phyloP scores from a whole-genome alignment of 805 yeast genomes.

The Cyberlindnera mississippiensis region DNA sequence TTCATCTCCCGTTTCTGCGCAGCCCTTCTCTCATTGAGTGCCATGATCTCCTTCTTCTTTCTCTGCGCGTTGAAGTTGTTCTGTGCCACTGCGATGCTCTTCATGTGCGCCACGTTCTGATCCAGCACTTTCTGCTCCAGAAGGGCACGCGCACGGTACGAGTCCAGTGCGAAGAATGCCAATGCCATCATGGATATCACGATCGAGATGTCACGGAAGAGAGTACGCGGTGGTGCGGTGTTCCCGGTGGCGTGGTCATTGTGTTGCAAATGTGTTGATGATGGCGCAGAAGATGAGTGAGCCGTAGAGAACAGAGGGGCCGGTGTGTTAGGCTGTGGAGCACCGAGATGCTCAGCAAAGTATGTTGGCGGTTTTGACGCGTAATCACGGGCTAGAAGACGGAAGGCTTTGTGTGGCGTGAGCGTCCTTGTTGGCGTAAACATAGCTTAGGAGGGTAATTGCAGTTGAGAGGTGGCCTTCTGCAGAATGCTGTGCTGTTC shows the following conservation, averaged over 20 bases:
- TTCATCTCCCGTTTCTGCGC: conserved; percentile 48
- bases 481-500: no score
- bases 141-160: conserved; percentile 39
- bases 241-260: neutral
- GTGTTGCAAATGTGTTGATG: neutral
- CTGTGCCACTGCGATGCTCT: conserved; percentile 36
- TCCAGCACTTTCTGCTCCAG: conserved; percentile 32
- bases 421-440: neutral
- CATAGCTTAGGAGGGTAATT: conserved; percentile 2
- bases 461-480: no score
- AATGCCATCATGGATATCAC: conserved; percentile 41
- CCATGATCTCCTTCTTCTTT: conserved; percentile 48
- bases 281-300: neutral
- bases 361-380: conserved; percentile 20
- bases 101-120: conserved; percentile 31
- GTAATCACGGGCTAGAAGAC: neutral
- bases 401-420: conserved; percentile 1
- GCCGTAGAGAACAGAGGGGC: conserved; percentile 3
- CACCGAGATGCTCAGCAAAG: conserved; percentile 17
- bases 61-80: conserved; percentile 46
- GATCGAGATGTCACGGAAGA: conserved; percentile 35
- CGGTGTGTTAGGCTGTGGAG: neutral
- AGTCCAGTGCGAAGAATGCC: conserved; percentile 49
- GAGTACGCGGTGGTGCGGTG: neutral
- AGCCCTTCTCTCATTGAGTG: conserved; percentile 48